A percentile compares a stretch with the other conserved stretches of the same genome.
phyloP scores from a whole-genome alignment of 495 filamentous ascomycete genomes.

The Aspergillus asperescens region DNA sequence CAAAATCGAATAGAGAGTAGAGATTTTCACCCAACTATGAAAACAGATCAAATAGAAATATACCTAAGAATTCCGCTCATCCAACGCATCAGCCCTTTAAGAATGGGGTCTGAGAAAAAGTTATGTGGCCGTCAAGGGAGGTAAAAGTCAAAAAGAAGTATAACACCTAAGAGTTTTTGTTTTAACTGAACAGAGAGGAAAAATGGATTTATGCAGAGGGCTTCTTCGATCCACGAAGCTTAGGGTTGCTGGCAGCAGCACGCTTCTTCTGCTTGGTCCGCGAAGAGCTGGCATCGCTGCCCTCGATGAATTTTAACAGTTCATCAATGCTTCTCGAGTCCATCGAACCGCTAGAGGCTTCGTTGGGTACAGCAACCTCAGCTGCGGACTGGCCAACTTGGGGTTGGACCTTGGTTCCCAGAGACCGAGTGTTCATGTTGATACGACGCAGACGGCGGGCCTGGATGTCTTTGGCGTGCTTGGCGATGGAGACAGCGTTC shows the following conservation, averaged over 20 bases:
- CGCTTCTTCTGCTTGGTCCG: slow-evolving; percentile 63
- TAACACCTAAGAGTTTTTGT: slow-evolving; percentile 16
- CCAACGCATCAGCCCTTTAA: slow-evolving; percentile 27
- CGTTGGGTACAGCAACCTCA: slow-evolving; percentile 36
- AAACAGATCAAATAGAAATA: slow-evolving; percentile 1
- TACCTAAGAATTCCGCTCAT: slow-evolving; percentile 27
- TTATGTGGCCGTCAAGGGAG: slow-evolving; percentile 36
- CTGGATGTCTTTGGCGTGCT: slow-evolving; percentile 81
- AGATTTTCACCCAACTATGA: slow-evolving; percentile 37
- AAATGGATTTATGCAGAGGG: slow-evolving; percentile 29
- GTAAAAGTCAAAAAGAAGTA: slow-evolving; percentile 24
- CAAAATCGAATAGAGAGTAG: slow-evolving; percentile 29
- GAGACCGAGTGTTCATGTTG: slow-evolving; percentile 50
- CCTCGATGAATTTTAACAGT: slow-evolving; percentile 81
- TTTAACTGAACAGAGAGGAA: slow-evolving; percentile 9
- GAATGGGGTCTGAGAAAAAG: slow-evolving; percentile 25
- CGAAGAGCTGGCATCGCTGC: slow-evolving; percentile 51
- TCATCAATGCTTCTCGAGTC: slow-evolving; percentile 81
- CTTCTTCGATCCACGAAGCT: slow-evolving; percentile 52
- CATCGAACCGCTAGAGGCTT: slow-evolving; percentile 35
- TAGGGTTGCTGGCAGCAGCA: slow-evolving; percentile 61
- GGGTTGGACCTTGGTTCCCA: slow-evolving; percentile 48
- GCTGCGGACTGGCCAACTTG: slow-evolving; percentile 51
- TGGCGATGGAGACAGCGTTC: slow-evolving; percentile 88
- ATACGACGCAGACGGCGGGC: slow-evolving; percentile 60